A percentile compares a stretch with the other conserved stretches of the same genome.
phyloP scores from a whole-genome alignment of 108 stramenopile species.

The Cyclotella sp. region DNA sequence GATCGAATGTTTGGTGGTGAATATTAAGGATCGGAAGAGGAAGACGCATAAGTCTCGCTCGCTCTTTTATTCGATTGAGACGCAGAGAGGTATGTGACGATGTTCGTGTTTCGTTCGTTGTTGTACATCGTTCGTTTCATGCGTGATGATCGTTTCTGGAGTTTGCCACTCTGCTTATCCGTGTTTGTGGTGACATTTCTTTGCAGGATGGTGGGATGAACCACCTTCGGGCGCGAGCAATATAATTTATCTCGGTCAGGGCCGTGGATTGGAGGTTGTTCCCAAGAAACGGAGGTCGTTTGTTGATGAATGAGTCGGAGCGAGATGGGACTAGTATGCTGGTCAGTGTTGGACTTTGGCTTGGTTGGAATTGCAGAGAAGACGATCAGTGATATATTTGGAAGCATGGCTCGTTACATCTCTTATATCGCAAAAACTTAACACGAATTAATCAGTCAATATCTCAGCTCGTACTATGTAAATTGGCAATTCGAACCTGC shows the following conservation, averaged over 20 bases:
- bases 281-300: not conserved
- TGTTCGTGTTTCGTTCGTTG: not conserved
- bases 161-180: not conserved
- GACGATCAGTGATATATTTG: not conserved
- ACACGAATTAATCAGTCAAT: not conserved
- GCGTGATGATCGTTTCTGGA: no score
- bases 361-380: no score
- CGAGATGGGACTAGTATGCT: no score
- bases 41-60: slow-evolving; percentile 7
- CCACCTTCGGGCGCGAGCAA: slow-evolving; percentile 25
- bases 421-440: not conserved
- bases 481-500: slow-evolving; percentile 12
- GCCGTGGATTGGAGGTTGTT: slow-evolving; percentile 13
- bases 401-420: not conserved
- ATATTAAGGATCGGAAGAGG: slow-evolving; percentile 4
- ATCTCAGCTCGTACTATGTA: slow-evolving; percentile 9
- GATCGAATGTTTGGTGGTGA: slow-evolving; percentile 21
- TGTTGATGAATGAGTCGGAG: no score
- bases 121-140: no score
- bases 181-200: not conserved
- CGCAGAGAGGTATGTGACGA: not conserved
- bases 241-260: slow-evolving; percentile 18
- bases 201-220: slow-evolving; percentile 20
- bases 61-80: slow-evolving; percentile 29
- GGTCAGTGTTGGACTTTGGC: no score